These are phyloP conservation scores for Leishmania amazonensis DNA, from an alignment of 208 protist genomes.

Conservation along the genomic window DNA sequence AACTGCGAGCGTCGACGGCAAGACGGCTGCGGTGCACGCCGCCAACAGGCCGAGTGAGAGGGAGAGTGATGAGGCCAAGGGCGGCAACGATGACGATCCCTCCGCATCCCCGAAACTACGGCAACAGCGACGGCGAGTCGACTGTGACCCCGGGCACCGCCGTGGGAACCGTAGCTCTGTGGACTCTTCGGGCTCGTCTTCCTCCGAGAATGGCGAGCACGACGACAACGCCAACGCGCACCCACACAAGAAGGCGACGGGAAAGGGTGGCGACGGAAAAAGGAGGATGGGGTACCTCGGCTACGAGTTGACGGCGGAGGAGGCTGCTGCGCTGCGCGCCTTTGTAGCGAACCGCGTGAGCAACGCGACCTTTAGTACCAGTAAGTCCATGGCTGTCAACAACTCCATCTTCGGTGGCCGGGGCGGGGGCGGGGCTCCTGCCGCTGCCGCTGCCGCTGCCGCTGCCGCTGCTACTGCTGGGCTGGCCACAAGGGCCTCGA, in stretches of 20 bases:
- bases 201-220: slow-evolving; percentile 9
- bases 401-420: slow-evolving; percentile 19
- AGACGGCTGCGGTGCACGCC: background rate
- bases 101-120: background rate
- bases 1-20: background rate
- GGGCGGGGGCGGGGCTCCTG: background rate
- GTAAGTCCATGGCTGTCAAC: slow-evolving; percentile 17
- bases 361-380: slow-evolving; percentile 25
- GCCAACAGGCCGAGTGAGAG: background rate
- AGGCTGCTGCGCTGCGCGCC: slow-evolving; percentile 64
- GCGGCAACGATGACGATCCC: background rate
- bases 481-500: slow-evolving; percentile 6
- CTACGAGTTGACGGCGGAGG: slow-evolving; percentile 81
- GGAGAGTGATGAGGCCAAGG: background rate
- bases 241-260: background rate
- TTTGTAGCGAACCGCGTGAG: slow-evolving; percentile 37
- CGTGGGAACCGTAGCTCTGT: background rate
- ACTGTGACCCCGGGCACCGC: background rate
- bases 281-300: slow-evolving; percentile 80
- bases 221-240: slow-evolving; percentile 13
- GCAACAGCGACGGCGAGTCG: background rate
- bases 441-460: slow-evolving; percentile 3
- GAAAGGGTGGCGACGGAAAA: slow-evolving; percentile 17
- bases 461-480: slow-evolving; percentile 18
- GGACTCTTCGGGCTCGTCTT: background rate